A percentile compares a stretch with the other conserved stretches of the same genome.
phyloP scores from a whole-genome alignment of 371 early-diverging fungal genomes.

The Syncephalis fuscata region DNA sequence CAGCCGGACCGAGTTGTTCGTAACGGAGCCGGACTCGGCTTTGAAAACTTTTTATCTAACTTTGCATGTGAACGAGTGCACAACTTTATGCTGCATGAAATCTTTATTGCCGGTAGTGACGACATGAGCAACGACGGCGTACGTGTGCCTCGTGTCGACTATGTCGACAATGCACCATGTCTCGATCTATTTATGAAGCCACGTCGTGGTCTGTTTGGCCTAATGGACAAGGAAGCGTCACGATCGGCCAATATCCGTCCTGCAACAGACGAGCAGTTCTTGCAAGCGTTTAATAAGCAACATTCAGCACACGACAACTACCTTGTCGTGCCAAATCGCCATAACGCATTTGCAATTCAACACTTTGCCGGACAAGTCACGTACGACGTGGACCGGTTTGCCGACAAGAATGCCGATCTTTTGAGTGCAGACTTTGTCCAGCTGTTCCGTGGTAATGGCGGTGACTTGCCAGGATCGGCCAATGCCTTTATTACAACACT shows the following conservation, averaged over 20 bases:
- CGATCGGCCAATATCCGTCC: constrained; percentile 8
- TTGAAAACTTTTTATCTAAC: constrained; percentile 70
- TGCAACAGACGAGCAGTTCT: constrained; percentile 18
- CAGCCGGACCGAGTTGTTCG: constrained; percentile 11
- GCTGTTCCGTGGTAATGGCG: constrained; percentile 42
- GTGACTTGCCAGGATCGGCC: constrained; percentile 22
- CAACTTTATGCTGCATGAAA: constrained; percentile 42
- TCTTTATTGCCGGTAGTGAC: constrained; percentile 15
- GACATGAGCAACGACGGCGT: constrained; percentile 7
- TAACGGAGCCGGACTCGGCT: constrained; percentile 32
- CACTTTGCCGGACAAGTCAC: constrained; percentile 55
- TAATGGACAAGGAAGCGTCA: constrained; percentile 32
- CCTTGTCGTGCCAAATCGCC: background rate
- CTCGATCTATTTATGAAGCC: constrained; percentile 36
- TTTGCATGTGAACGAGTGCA: constrained; percentile 73
- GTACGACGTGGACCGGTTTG: constrained; percentile 47
- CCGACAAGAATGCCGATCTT: constrained; percentile 53
- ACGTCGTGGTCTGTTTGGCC: constrained; percentile 37
- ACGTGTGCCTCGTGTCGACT: constrained; percentile 25
- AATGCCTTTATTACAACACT: constrained; percentile 69
- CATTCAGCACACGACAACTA: constrained; percentile 12
- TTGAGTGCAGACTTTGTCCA: constrained; percentile 69
- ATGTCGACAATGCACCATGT: constrained; percentile 38
- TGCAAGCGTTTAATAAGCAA: constrained; percentile 20
- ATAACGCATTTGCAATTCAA: constrained; percentile 39